phyloP scores from a whole-genome alignment of 371 early-diverging fungal species.

The Neoconidiobolus thromboides region DNA sequence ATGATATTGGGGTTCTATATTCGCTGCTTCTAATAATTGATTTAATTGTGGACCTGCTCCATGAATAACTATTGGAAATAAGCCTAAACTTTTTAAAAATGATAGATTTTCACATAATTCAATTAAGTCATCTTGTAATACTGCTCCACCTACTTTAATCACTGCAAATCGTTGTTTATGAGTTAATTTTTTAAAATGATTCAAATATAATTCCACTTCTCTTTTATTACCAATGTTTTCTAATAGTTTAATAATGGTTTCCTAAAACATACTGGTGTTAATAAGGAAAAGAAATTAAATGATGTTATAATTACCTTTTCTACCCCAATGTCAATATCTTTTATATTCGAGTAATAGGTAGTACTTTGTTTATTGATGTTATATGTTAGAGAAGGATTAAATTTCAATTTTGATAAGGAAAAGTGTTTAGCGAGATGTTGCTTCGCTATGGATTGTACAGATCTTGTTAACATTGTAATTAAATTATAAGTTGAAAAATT shows the following conservation, averaged over 20 bases:
- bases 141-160: conserved; percentile 96
- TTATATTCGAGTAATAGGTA: too few species aligned
- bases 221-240: conserved; percentile 95
- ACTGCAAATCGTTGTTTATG: conserved; percentile 93
- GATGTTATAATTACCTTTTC: background rate
- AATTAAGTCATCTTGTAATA: conserved; percentile 82
- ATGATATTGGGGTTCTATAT: conserved; percentile 76
- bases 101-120: conserved; percentile 86
- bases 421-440: too few species aligned
- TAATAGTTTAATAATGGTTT: conserved; percentile 87
- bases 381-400: too few species aligned
- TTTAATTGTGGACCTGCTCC: conserved; percentile 96
- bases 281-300: background rate
- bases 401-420: too few species aligned
- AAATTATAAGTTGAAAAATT: too few species aligned
- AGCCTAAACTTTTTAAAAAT: conserved; percentile 87
- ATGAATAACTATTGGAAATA: conserved; percentile 93
- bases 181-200: conserved; percentile 86
- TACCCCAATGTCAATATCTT: background rate
- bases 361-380: background rate
- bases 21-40: conserved; percentile 60
- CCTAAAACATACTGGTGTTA: conserved; percentile 23
- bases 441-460: too few species aligned
- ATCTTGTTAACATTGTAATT: too few species aligned
- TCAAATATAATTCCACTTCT: conserved; percentile 93